Percentiles rank a stretch among this genome's conserved stretches.
Evolutionary conservation across 2,329 filamentous ascomycete species (phyloP).

Genomic region (Thelonectria discophora): DNA sequence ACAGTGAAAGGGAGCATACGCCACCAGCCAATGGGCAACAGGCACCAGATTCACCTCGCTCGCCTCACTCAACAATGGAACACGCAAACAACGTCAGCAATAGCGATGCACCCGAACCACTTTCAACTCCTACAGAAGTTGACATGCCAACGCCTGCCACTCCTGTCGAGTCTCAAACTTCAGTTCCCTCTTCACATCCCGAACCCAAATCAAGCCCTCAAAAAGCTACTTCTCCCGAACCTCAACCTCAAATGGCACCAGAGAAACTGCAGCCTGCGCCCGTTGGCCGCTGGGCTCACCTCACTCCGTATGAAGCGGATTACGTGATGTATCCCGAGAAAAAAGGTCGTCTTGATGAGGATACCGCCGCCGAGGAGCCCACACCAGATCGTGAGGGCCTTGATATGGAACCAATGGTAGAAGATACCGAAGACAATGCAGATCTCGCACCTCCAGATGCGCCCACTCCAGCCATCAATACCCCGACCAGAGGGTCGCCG

Average conservation of each 20-base stretch:
- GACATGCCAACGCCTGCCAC: conserved; percentile 32
- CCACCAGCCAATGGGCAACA: conserved; percentile 10
- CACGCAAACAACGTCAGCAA: neutral
- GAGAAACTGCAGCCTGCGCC: conserved; percentile 44
- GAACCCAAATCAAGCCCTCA: conserved; percentile 37
- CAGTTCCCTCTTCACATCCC: conserved; percentile 29
- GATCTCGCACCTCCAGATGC: conserved; percentile 45
- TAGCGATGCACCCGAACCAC: conserved; percentile 26
- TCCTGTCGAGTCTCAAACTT: conserved; percentile 29
- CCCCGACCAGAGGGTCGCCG: conserved; percentile 51
- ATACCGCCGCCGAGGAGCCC: conserved; percentile 43
- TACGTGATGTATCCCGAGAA: conserved; percentile 52
- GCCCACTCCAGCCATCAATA: conserved; percentile 51
- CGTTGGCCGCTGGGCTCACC: conserved; percentile 48
- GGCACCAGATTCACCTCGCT: conserved; percentile 25
- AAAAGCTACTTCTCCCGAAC: conserved; percentile 27
- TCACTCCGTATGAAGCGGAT: conserved; percentile 54
- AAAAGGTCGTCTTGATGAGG: conserved; percentile 45
- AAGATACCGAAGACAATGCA: conserved; percentile 46
- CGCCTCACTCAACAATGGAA: conserved; percentile 1
- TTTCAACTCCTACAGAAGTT: conserved; percentile 31
- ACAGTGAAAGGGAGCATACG: conserved; percentile 8
- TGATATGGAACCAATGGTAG: conserved; percentile 46
- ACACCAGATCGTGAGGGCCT: conserved; percentile 42
- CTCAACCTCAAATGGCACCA: conserved; percentile 4